Conservation (phyloP, 768 basidiomycete species). For the Collybiopsis luxurians region DNA sequence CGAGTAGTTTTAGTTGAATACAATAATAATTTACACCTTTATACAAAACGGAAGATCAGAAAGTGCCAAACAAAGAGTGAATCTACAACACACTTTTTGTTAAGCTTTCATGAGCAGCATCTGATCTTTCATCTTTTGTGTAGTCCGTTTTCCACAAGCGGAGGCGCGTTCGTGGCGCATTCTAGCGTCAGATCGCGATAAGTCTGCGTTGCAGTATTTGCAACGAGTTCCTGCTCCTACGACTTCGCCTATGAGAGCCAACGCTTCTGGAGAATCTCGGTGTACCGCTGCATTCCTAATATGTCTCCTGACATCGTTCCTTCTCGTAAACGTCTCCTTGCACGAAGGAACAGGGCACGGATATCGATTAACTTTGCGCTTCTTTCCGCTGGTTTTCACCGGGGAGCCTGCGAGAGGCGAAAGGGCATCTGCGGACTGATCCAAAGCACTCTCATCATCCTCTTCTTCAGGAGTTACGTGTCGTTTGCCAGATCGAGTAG, state of each 20-base stretch:
- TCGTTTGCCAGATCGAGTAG: neutral
- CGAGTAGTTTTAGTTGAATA: too few relatives aligned
- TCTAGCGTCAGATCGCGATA: conserved; percentile 14
- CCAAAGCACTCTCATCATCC: neutral
- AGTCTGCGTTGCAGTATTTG: conserved; percentile 13
- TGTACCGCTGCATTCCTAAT: conserved; percentile 13
- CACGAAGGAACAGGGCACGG: conserved; percentile 11
- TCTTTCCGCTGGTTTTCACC: conserved; percentile 7
- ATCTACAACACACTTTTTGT: neutral
- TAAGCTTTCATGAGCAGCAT: conserved; percentile 6
- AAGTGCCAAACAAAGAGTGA: too few relatives aligned
- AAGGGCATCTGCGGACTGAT: neutral
- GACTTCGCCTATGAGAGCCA: conserved; percentile 5
- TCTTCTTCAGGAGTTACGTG: conserved; percentile 2
- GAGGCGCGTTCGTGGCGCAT: conserved; percentile 15
- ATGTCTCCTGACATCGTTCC: conserved; percentile 13
- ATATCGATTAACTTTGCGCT: conserved; percentile 13
- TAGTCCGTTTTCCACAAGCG: conserved; percentile 14
- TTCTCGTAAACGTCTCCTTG: conserved; percentile 15
- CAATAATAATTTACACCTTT: too few relatives aligned
- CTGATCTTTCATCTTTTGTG: conserved; percentile 12
- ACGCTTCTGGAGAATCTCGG: conserved; percentile 9
- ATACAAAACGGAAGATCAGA: too few relatives aligned
- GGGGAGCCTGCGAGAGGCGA: neutral
- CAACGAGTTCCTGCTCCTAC: conserved; percentile 9